Evolutionary conservation across 176 grass and related monocot genomes (phyloP).

Genomic region (Eremochloa ophiuroides): DNA sequence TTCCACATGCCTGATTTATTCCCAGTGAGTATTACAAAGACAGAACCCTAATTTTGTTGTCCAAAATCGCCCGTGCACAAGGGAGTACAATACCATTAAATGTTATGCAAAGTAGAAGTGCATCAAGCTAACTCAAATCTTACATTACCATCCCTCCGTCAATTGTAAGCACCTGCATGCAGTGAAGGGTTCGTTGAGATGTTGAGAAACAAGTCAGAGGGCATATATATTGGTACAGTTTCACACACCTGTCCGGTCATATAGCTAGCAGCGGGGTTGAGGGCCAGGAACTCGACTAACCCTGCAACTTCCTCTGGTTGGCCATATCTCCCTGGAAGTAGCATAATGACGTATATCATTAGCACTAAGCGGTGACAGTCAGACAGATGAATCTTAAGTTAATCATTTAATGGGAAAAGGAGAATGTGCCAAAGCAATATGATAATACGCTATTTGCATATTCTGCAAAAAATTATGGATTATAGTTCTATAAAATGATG

Average conservation of each 20-base stretch:
- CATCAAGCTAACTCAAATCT: background rate
- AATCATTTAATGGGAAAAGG: background rate
- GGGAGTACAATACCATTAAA: background rate
- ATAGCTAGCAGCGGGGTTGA: slow-evolving; percentile 41
- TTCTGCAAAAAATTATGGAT: background rate
- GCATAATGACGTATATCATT: slow-evolving; percentile 8
- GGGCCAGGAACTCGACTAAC: slow-evolving; percentile 45
- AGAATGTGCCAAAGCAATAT: background rate
- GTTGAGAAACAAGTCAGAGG: background rate
- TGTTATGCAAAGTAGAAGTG: background rate
- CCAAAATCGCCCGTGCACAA: slow-evolving; percentile 16
- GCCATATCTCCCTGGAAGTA: slow-evolving; percentile 72
- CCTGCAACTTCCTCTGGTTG: slow-evolving; percentile 67
- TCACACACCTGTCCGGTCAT: slow-evolving; percentile 51
- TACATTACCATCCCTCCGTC: slow-evolving; percentile 79
- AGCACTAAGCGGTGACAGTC: background rate
- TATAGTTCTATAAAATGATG: background rate
- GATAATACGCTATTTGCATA: background rate
- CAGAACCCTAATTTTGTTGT: background rate
- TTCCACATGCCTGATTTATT: slow-evolving; percentile 26
- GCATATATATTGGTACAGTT: background rate
- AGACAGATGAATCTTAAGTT: background rate
- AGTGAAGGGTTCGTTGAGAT: background rate
- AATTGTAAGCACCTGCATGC: slow-evolving; percentile 48
- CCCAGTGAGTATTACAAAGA: background rate